Percentiles rank a stretch among this genome's conserved stretches.
phyloP scores from a whole-genome alignment of 306 rosid species.

The Cucurbita maxima region DNA sequence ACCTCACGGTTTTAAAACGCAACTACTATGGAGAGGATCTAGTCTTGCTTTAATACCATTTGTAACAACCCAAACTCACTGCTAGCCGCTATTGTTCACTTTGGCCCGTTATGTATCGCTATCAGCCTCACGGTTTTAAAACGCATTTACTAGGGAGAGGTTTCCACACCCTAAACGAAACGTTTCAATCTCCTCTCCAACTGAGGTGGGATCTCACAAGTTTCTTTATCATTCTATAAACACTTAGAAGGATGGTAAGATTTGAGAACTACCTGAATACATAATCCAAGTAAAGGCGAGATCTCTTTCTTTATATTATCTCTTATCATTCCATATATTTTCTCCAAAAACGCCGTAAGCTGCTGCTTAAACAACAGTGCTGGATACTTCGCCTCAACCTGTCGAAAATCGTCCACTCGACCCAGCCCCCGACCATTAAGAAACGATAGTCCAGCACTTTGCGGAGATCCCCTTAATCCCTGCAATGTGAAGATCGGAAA shows the following conservation, averaged over 20 bases:
- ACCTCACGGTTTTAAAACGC: no score
- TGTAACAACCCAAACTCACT: no score
- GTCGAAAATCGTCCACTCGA: slow-evolving; percentile 83
- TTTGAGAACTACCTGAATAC: slow-evolving; percentile 66
- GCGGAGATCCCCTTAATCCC: slow-evolving; percentile 95
- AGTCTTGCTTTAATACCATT: no score
- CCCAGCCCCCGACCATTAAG: slow-evolving; percentile 80
- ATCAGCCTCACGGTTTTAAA: no score
- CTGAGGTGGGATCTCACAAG: no score
- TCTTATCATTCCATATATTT: slow-evolving; percentile 94
- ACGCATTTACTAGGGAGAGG: no score
- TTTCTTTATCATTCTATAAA: background rate
- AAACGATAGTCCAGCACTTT: slow-evolving; percentile 81
- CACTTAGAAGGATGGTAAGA: background rate
- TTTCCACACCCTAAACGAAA: no score
- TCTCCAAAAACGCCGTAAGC: slow-evolving; percentile 98
- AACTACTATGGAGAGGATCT: no score
- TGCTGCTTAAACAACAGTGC: slow-evolving; percentile 96
- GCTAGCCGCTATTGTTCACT: no score
- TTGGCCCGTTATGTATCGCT: no score
- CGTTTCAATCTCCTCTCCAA: no score
- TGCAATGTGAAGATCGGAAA: slow-evolving; percentile 20
- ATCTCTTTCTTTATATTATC: slow-evolving; percentile 96
- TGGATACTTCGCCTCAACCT: slow-evolving; percentile 98
- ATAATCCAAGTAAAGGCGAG: slow-evolving; percentile 88